Base-by-base conservation (phyloP, 345 rosid species). In the Physaria fendleri region DNA sequence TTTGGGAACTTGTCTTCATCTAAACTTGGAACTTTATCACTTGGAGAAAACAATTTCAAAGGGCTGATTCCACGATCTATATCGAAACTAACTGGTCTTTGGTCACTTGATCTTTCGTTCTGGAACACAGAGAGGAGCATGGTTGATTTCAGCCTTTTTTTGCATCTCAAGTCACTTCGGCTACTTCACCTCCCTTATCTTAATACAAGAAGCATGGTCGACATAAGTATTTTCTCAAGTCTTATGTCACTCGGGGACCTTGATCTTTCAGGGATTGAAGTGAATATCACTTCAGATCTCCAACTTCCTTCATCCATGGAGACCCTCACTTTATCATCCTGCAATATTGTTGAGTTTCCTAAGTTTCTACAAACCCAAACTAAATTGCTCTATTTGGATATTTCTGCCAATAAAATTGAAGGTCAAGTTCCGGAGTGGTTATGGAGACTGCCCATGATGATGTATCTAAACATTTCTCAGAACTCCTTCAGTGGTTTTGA, bases 1-100 rank as follows among this genome's bases (percentile, higher is more conserved):
- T 5, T 66, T 56, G 65, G 64, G 1, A 57, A 57, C 48, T 7
- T 47, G 5, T 41, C 59, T 59, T 14, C 60, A 37, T 23, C 66
- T 12, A 13, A 11, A 7, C 51, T 67, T 29, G 7, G 4, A 27
- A 0, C 0, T 6, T 49, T 67, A 17, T 11, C 4, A 8, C 53
- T 67, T 41, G 5, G 10, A 39, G 65, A 56, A 9, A 80, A 73
- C 44, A 62, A 56, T 17, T 71, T 77, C 6, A 42, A 6, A 5
- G 75, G 77, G 1, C 71, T 22, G 5, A 72, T 73, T 13, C 74
- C 71, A 0, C 0, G 13, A 0, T 75, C 70, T 24, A 8, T 65
- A 43, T 44, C 35, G 5, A 65, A 65, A 27, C 55, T 65, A 32
- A 24, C 25, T 0, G 15, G 8, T 0, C 62, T 65, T 5, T 5